Evolutionary conservation across 441 rosid species (phyloP).

Genomic region (Omphalea diandra): DNA sequence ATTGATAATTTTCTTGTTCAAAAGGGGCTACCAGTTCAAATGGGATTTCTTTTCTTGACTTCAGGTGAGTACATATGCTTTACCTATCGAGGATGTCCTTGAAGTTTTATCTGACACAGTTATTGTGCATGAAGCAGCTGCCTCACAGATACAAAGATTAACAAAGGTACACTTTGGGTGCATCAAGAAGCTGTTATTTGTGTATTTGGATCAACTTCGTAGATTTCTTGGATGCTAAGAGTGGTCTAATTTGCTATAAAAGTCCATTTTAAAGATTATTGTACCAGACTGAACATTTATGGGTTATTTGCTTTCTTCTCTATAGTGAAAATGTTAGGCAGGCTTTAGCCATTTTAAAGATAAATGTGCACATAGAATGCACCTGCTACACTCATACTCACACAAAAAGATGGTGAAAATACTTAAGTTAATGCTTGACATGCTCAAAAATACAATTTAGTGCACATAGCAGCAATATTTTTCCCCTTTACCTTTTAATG

Average conservation of each 20-base stretch:
- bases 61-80: conserved; percentile 83
- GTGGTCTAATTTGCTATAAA: not conserved
- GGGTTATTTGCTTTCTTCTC: not conserved
- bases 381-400: not conserved
- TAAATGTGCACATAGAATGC: not conserved
- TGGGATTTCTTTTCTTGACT: conserved; percentile 15
- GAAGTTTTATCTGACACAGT: conserved; percentile 67
- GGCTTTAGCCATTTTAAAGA: not conserved
- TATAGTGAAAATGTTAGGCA: not conserved
- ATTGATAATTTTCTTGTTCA: conserved; percentile 10
- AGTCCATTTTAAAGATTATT: not conserved
- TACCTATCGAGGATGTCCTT: conserved; percentile 71
- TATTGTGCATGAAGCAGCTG: conserved; percentile 77
- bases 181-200: not conserved
- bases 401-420: not conserved
- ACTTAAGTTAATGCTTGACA: not conserved
- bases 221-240: not conserved
- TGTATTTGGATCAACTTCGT: not conserved
- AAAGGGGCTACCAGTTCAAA: not conserved
- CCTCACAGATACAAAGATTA: conserved; percentile 66
- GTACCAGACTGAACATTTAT: not conserved
- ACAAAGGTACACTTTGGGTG: conserved; percentile 56
- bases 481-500: not conserved
- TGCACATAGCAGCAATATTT: not conserved
- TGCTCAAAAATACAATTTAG: not conserved